These are phyloP conservation scores for Cladosporium sp. DNA, from an alignment of 2,329 filamentous ascomycete genomes.

Conservation along the genomic window DNA sequence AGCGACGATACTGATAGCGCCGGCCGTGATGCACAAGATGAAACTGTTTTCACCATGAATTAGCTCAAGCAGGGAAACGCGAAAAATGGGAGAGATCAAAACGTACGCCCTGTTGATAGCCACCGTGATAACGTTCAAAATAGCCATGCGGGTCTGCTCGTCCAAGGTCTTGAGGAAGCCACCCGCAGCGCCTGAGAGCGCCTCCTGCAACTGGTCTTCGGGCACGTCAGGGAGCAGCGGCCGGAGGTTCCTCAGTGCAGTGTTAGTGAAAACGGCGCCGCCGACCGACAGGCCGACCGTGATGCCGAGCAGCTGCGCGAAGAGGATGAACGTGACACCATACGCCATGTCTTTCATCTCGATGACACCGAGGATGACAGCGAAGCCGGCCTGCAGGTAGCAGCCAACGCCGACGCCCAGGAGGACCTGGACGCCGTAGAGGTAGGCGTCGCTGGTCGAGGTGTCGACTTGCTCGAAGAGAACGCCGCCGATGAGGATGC, in stretches of 20 bases:
- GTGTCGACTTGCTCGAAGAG: constrained; percentile 28
- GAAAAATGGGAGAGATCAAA: too few relatives aligned
- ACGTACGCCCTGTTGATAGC: too few relatives aligned
- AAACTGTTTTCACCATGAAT: constrained; percentile 3
- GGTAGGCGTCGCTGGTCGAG: constrained; percentile 14
- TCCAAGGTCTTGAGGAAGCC: too few relatives aligned
- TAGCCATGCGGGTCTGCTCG: too few relatives aligned
- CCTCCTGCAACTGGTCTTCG: not conserved
- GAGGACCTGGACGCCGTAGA: constrained; percentile 23
- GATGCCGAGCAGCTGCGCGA: constrained; percentile 5
- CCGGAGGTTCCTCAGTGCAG: not conserved
- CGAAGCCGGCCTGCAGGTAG: constrained; percentile 18
- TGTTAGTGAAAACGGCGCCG: constrained; percentile 10
- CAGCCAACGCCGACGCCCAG: constrained; percentile 18
- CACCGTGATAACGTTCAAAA: too few relatives aligned
- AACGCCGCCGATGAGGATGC: constrained; percentile 32
- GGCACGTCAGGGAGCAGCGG: not conserved
- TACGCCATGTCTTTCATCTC: constrained; percentile 9
- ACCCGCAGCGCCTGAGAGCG: too few relatives aligned
- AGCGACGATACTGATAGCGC: not conserved
- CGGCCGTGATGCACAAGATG: constrained; percentile 1
- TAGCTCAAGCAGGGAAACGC: not conserved
- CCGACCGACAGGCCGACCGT: constrained; percentile 2
- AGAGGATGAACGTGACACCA: constrained; percentile 14
- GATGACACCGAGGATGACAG: constrained; percentile 15